A percentile compares a stretch with the other conserved stretches of the same genome.
Conservation (phyloP, 208 protist genomes). For the Acanthamoeba healyi region DNA sequence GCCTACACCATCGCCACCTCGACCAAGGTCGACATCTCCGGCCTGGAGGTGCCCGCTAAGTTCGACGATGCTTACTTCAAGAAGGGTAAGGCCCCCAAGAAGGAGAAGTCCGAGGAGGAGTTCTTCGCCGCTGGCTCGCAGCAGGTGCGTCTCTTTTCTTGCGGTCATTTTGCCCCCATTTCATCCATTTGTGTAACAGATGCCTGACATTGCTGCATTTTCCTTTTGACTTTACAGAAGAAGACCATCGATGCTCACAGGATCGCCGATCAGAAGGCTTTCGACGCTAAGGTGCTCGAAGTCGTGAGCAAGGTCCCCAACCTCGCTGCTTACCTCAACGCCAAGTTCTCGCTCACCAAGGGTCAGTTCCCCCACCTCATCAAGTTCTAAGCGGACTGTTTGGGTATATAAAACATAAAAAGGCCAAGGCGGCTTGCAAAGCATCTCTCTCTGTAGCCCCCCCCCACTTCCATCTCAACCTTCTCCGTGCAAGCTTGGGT, state of each 20-base stretch:
- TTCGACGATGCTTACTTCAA: conserved; percentile 91
- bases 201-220: too few relatives aligned
- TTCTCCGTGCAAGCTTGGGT: too few relatives aligned
- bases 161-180: too few relatives aligned
- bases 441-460: neutral
- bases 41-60: conserved; percentile 89
- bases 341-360: conserved; percentile 91
- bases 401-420: neutral
- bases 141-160: too few relatives aligned
- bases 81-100: conserved; percentile 78
- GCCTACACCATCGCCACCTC: conserved; percentile 98
- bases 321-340: conserved; percentile 90
- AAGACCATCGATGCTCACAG: conserved; percentile 63
- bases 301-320: conserved; percentile 85
- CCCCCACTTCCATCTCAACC: too few relatives aligned
- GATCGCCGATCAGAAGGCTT: conserved; percentile 89
- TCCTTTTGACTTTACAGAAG: too few relatives aligned
- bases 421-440: neutral
- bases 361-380: conserved; percentile 91
- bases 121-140: conserved; percentile 37
- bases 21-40: conserved; percentile 96
- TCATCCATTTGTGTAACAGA: too few relatives aligned
- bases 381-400: conserved; percentile 92
- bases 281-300: conserved; percentile 89
- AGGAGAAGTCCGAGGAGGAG: conserved; percentile 78